Conservation (phyloP, 495 filamentous ascomycete genomes). For the Podospora australis region DNA sequence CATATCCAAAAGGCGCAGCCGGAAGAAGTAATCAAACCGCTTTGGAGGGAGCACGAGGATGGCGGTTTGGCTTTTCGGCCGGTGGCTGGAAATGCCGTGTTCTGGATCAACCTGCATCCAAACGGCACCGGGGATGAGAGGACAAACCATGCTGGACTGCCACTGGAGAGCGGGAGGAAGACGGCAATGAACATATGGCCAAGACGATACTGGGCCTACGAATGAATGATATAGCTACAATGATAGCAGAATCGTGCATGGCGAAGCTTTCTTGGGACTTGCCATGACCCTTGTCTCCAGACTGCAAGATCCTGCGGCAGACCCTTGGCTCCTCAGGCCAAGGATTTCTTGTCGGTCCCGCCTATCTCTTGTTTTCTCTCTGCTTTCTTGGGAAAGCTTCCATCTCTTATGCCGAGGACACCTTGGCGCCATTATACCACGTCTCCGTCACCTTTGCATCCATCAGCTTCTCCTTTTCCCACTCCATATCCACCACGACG, state of each 20-base stretch:
- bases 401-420: conserved; percentile 29
- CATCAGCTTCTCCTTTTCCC: conserved; percentile 44
- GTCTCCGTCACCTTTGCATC: conserved; percentile 48
- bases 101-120: conserved; percentile 46
- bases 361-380: background rate
- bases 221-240: conserved; percentile 4
- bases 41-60: conserved; percentile 41
- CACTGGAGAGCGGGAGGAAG: conserved; percentile 41
- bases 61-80: conserved; percentile 48
- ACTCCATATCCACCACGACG: conserved; percentile 52
- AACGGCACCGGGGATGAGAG: conserved; percentile 43
- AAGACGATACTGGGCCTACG: conserved; percentile 27
- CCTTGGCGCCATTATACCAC: conserved; percentile 48
- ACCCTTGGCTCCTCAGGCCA: background rate
- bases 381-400: background rate
- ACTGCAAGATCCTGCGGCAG: background rate
- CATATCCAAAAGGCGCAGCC: background rate
- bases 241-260: no score
- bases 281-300: background rate
- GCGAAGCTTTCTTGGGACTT: background rate
- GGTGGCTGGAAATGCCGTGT: conserved; percentile 46
- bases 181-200: conserved; percentile 55
- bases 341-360: background rate
- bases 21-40: conserved; percentile 9
- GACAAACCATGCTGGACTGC: conserved; percentile 45